Evolutionary conservation across 2,329 filamentous ascomycete genomes (phyloP), one percentile per base, ranked within the genome.

Genomic region (Apiospora phragmitis): DNA sequence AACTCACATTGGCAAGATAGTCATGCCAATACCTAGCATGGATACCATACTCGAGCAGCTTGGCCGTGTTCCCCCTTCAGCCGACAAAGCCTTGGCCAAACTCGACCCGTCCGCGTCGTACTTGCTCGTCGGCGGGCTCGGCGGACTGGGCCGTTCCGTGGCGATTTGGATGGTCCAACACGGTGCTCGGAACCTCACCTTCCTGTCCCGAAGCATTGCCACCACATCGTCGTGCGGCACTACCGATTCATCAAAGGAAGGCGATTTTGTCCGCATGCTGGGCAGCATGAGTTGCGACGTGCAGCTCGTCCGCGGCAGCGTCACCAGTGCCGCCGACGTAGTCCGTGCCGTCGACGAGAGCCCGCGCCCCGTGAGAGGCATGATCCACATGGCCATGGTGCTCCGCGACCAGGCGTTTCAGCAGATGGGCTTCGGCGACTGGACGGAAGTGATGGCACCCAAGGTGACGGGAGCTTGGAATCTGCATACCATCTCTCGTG

Each of bases 391-490:
- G 9, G 79, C 84, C 1, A 84, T 85, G 83, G 82, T 83, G 18
- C 72, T 81, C 1, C 71, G 74, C 59, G 73, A 83, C 70, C 75
- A 74, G 0, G 68, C 76, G 1, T 74, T 84, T 26, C 74, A 78
- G 3, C 75, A 81, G 35, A 85, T 86, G 82, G 78, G 74, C 1
- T 70, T 78, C 12, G 71, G 79, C 1, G 75, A 83, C n/a, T 85
- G 82, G 81, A 71, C 76, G 4, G 72, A 74, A 1, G 75, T 79
- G 3, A 73, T 83, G 2, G 72, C 71, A 1, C 82, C 83, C 7
- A 87, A 87, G 74, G 79, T 83, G 1, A 69, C 77, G 12, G 84
- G 83, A 7, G 82, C 82, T 4, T 81, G 79, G 80, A 86, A 87
- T 69, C 76, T 86, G 9, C 81, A 85, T n/a, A n/a, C n/a, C n/a